A percentile compares a stretch with the other conserved stretches of the same genome.
Evolutionary conservation across 1,139 yeast genomes (phyloP).

Genomic region (Kurtzmaniella quercitrusa): DNA sequence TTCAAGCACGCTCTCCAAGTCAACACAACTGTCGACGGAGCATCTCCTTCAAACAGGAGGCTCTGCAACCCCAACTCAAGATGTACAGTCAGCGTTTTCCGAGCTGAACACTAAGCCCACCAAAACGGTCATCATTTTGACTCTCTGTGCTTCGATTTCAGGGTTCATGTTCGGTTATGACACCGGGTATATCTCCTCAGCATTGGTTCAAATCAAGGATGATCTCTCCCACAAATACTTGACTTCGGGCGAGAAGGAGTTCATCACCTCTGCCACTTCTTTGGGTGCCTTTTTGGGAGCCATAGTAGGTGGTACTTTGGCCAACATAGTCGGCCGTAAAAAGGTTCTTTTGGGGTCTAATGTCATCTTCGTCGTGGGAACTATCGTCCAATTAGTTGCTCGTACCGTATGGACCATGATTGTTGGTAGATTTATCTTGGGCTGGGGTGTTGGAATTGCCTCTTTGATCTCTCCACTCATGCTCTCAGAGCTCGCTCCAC

Average conservation of each 20-base stretch:
- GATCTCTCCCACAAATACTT: slow-evolving; percentile 52
- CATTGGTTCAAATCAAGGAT: slow-evolving; percentile 76
- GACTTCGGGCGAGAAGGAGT: slow-evolving; percentile 75
- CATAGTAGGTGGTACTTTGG: slow-evolving; percentile 68
- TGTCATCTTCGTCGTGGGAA: slow-evolving; percentile 74
- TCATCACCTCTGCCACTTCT: slow-evolving; percentile 93
- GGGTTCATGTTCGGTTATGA: slow-evolving; percentile 97
- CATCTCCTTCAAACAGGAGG: neutral
- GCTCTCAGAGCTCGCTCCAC: slow-evolving; percentile 89
- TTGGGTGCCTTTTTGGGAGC: slow-evolving; percentile 86
- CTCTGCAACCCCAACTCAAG: neutral
- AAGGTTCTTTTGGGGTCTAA: slow-evolving; percentile 41
- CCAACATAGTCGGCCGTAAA: slow-evolving; percentile 38
- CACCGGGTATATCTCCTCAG: slow-evolving; percentile 92
- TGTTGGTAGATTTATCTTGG: slow-evolving; percentile 85
- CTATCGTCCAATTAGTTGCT: slow-evolving; percentile 77
- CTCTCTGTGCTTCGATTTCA: slow-evolving; percentile 80
- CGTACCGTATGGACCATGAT: slow-evolving; percentile 87
- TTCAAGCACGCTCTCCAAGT: slow-evolving; percentile 4
- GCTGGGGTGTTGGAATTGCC: slow-evolving; percentile 94
- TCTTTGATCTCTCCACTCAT: slow-evolving; percentile 87
- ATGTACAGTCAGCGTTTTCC: slow-evolving; percentile 5
- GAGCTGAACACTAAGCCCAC: slow-evolving; percentile 46
- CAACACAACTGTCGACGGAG: slow-evolving; percentile 2
- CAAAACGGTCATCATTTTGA: slow-evolving; percentile 59